phyloP scores from a whole-genome alignment of 2,329 filamentous ascomycete genomes.

The Xylariales sp. region DNA sequence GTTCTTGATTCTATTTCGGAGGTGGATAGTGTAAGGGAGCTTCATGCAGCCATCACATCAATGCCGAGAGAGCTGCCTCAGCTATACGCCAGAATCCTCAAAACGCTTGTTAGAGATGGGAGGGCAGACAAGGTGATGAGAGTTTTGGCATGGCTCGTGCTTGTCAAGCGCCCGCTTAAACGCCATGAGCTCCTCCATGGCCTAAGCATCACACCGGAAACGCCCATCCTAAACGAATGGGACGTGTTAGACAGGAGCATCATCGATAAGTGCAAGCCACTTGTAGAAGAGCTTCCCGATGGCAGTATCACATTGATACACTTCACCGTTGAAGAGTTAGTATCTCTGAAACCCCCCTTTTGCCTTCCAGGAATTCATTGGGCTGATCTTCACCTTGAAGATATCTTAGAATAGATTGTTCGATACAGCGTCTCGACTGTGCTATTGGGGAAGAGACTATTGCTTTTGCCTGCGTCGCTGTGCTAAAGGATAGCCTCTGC shows the following conservation, averaged over 20 bases:
- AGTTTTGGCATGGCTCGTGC: slow-evolving; percentile 20
- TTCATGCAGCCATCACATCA: slow-evolving; percentile 24
- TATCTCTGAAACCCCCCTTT: background rate
- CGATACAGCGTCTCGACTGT: background rate
- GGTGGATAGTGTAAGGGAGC: slow-evolving; percentile 19
- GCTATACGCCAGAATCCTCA: slow-evolving; percentile 20
- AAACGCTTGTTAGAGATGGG: slow-evolving; percentile 6
- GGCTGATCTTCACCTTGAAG: slow-evolving; percentile 5
- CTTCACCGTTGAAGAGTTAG: slow-evolving; percentile 27
- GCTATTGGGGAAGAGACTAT: slow-evolving; percentile 11
- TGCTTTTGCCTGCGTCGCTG: slow-evolving; percentile 19
- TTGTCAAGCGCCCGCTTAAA: slow-evolving; percentile 22
- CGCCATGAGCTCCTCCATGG: slow-evolving; percentile 19
- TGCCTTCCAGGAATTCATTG: background rate
- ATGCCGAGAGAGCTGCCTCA: slow-evolving; percentile 22
- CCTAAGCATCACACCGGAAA: slow-evolving; percentile 9
- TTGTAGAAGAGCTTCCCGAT: slow-evolving; percentile 22
- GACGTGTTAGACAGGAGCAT: slow-evolving; percentile 6
- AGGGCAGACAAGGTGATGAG: slow-evolving; percentile 19
- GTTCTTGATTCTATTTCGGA: slow-evolving; percentile 23
- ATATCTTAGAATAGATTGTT: slow-evolving; percentile 10
- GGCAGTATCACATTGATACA: slow-evolving; percentile 14
- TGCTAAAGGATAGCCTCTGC: slow-evolving; percentile 20
- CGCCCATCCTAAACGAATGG: slow-evolving; percentile 12
- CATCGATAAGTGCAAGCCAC: slow-evolving; percentile 25